These are phyloP conservation scores for Phytopythium delawarense DNA, from an alignment of 352 stramenopile genomes.

Conservation along the genomic window DNA sequence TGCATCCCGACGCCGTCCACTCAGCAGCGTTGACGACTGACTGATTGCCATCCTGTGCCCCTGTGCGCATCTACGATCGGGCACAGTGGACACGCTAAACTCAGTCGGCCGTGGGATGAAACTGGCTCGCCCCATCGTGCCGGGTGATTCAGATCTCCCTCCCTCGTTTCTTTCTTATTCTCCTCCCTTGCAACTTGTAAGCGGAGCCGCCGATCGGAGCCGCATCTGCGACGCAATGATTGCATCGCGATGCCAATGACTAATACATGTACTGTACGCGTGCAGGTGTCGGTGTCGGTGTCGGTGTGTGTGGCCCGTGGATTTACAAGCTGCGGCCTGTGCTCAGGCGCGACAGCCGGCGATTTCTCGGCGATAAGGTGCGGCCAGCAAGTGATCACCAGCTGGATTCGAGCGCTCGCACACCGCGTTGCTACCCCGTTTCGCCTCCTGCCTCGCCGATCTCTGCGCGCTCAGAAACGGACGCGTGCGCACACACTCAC, in stretches of 20 bases:
- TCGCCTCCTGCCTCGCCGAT: not conserved
- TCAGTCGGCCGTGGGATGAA: not conserved
- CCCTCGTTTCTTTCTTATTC: too few species aligned
- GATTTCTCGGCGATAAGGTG: too few species aligned
- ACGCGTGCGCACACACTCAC: not conserved
- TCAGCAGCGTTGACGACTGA: conserved; percentile 2
- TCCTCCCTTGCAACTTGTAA: too few species aligned
- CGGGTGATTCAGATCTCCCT: not conserved
- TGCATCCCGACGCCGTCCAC: not conserved
- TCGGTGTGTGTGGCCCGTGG: not conserved
- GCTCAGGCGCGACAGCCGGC: too few species aligned
- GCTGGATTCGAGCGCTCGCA: not conserved
- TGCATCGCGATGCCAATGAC: not conserved
- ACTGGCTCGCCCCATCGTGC: not conserved
- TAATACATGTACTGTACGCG: not conserved
- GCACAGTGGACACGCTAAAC: not conserved
- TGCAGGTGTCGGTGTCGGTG: too few species aligned
- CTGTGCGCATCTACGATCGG: not conserved
- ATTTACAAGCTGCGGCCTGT: too few species aligned
- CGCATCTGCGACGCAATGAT: too few species aligned
- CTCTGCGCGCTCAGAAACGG: not conserved
- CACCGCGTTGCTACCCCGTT: not conserved
- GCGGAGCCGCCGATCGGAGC: too few species aligned
- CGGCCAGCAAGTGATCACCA: too few species aligned
- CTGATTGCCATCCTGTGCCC: conserved; percentile 7